Conservation (phyloP, 257 asterid genomes). For the Primulina eburnea region DNA sequence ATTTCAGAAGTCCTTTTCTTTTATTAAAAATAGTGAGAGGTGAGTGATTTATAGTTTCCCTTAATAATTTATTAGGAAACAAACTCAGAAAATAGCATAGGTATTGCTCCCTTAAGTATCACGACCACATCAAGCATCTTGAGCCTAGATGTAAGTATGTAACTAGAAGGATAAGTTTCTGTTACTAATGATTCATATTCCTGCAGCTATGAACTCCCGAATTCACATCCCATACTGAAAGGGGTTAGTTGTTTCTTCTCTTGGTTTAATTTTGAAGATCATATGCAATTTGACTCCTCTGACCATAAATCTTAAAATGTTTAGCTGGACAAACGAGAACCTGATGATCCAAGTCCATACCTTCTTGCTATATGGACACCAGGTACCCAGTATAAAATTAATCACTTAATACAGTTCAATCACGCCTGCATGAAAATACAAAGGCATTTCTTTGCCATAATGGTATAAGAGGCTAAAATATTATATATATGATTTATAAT, state of each 20-base stretch:
- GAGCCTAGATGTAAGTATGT: neutral
- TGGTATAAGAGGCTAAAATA: constrained; percentile 4
- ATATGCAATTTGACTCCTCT: constrained; percentile 28
- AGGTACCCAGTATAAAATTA: constrained; percentile 43
- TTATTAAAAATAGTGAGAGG: neutral
- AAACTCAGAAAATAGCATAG: constrained; percentile 3
- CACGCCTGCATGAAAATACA: neutral
- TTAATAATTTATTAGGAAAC: neutral
- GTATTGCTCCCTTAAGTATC: constrained; percentile 5
- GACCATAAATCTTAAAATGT: constrained; percentile 25
- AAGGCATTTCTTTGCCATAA: constrained; percentile 4
- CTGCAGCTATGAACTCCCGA: constrained; percentile 89
- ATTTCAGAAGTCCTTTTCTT: neutral
- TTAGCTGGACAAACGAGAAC: constrained; percentile 88
- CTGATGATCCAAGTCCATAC: constrained; percentile 95
- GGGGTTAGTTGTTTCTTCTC: constrained; percentile 47
- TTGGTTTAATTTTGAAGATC: neutral
- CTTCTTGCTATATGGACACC: constrained; percentile 98
- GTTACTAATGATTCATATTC: constrained; percentile 27
- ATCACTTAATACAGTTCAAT: constrained; percentile 18
- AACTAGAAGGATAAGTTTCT: constrained; percentile 1
- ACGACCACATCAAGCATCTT: constrained; percentile 1
- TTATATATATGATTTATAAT: neutral
- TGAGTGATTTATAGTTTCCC: neutral
- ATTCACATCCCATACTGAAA: constrained; percentile 68